These are phyloP conservation scores for Biscogniauxia sp. DNA, from an alignment of 2,329 filamentous ascomycete genomes.

Conservation along the genomic window DNA sequence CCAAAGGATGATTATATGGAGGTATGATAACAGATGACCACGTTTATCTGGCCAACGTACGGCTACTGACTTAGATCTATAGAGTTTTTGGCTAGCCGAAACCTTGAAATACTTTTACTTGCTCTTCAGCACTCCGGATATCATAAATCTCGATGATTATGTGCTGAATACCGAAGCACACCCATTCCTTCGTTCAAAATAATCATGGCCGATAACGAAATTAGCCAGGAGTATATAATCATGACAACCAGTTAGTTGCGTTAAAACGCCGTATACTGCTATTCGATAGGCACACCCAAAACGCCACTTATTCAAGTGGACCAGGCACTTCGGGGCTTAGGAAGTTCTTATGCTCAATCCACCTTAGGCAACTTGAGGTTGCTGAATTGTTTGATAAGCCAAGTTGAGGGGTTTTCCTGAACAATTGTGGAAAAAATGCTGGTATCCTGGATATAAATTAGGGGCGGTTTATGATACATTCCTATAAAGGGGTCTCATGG, in stretches of 20 bases:
- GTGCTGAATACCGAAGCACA: conserved; percentile 46
- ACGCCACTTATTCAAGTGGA: too few species aligned
- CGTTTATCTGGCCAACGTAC: neutral
- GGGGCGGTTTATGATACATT: too few species aligned
- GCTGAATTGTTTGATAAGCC: neutral
- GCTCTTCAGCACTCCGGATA: conserved; percentile 51
- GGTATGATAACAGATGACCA: conserved; percentile 14
- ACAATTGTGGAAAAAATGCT: too few species aligned
- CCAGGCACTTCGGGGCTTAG: too few species aligned
- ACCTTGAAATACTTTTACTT: conserved; percentile 50
- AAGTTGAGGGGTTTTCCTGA: too few species aligned
- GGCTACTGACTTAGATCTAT: conserved; percentile 24
- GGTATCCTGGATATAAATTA: too few species aligned
- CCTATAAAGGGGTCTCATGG: too few species aligned
- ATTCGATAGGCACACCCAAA: too few species aligned
- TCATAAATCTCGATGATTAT: conserved; percentile 59
- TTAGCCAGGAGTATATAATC: too few species aligned
- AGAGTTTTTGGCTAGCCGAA: conserved; percentile 64
- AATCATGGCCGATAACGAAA: neutral
- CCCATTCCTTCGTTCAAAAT: conserved; percentile 26
- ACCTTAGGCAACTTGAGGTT: neutral
- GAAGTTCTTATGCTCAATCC: too few species aligned
- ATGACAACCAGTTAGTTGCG: neutral
- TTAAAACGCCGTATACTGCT: neutral
- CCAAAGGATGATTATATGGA: conserved; percentile 44